These are phyloP conservation scores for Ophiognomonia clavigignenti-juglandacearum DNA, from an alignment of 2,329 filamentous ascomycete genomes.

Conservation along the genomic window DNA sequence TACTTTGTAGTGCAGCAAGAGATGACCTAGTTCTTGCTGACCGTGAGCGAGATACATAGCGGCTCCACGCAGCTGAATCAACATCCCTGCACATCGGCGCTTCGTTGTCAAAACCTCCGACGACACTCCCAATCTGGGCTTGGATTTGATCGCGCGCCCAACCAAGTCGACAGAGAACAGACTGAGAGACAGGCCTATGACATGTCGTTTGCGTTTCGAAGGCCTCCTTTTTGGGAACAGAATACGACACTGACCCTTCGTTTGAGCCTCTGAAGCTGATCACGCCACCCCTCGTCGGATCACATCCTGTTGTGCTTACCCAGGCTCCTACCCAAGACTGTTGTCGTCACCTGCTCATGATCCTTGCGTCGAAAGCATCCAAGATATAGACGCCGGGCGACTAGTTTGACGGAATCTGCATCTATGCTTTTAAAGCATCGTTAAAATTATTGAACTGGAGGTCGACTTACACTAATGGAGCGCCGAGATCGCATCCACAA, in stretches of 20 bases:
- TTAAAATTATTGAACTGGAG: background rate
- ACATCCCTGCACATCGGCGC: conserved; percentile 2
- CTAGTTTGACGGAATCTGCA: background rate
- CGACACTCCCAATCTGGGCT: too few species aligned
- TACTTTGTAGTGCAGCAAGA: background rate
- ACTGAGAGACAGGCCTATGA: too few species aligned
- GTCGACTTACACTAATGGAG: background rate
- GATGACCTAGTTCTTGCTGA: background rate
- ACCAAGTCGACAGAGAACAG: too few species aligned
- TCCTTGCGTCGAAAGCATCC: background rate
- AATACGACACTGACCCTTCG: background rate
- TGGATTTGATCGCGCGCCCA: too few species aligned
- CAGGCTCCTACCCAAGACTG: background rate
- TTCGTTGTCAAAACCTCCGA: conserved; percentile 1
- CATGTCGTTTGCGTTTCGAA: background rate
- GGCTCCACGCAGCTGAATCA: background rate
- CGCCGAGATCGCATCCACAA: background rate
- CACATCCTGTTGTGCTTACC: background rate
- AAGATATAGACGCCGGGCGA: background rate
- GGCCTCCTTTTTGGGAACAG: background rate
- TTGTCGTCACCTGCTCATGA: too few species aligned
- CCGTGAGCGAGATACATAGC: background rate
- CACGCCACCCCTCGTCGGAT: background rate
- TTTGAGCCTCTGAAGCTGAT: background rate
- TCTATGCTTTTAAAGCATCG: too few species aligned